Evolutionary conservation across 2,329 filamentous ascomycete species (phyloP).

Genomic region (Aspergillus pseudoterreus): DNA sequence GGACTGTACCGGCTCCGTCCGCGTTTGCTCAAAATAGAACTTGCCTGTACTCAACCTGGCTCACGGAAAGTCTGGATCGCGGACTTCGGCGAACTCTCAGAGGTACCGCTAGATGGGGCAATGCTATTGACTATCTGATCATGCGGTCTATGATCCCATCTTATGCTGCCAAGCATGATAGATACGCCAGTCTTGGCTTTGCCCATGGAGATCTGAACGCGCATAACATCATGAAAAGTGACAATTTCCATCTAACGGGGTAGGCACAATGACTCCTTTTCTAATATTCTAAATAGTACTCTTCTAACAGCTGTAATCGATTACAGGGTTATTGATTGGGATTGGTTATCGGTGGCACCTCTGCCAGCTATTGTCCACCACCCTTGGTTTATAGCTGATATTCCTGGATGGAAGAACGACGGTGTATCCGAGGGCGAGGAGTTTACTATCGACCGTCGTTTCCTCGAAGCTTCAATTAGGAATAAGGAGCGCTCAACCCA

Average conservation of each 20-base stretch:
- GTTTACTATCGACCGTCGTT: slow-evolving; percentile 8
- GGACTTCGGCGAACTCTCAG: slow-evolving; percentile 11
- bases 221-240: slow-evolving; percentile 13
- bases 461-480: slow-evolving; percentile 7
- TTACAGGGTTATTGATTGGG: slow-evolving; percentile 14
- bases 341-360: slow-evolving; percentile 11
- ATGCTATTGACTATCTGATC: slow-evolving; percentile 16
- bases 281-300: not conserved
- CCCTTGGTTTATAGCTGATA: slow-evolving; percentile 16
- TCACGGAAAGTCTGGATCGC: slow-evolving; percentile 12
- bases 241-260: slow-evolving; percentile 12
- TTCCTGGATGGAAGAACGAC: slow-evolving; percentile 14
- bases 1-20: slow-evolving; percentile 5
- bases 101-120: slow-evolving; percentile 12
- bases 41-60: slow-evolving; percentile 10
- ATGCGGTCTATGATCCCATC: slow-evolving; percentile 17
- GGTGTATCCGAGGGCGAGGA: slow-evolving; percentile 8
- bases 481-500: slow-evolving; percentile 4
- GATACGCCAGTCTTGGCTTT: slow-evolving; percentile 11
- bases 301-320: not conserved
- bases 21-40: not conserved
- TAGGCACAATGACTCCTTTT: not conserved
- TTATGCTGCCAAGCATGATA: slow-evolving; percentile 12
- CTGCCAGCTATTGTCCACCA: slow-evolving; percentile 14
- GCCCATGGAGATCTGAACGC: slow-evolving; percentile 13